phyloP scores from a whole-genome alignment of 2,329 filamentous ascomycete species.

The Lecanoromycetidae sp. region DNA sequence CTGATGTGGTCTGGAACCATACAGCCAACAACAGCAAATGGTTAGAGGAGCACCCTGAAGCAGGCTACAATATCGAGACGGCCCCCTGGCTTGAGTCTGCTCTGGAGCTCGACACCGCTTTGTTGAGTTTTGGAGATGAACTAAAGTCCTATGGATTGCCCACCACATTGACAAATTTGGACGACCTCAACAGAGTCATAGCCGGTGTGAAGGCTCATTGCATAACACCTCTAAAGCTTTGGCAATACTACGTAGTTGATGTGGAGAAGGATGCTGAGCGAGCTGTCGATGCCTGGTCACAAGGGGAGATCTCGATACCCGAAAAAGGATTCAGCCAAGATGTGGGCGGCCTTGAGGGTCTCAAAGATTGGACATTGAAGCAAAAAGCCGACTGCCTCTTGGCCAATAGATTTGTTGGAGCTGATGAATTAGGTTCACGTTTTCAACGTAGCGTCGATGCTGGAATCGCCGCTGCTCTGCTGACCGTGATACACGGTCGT shows the following conservation, averaged over 20 bases:
- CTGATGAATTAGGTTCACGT: conserved; percentile 65
- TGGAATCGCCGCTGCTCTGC: conserved; percentile 54
- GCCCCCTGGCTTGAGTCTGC: conserved; percentile 60
- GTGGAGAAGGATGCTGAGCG: conserved; percentile 59
- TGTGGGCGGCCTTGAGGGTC: conserved; percentile 39
- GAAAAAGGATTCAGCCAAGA: conserved; percentile 39
- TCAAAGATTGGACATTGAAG: conserved; percentile 44
- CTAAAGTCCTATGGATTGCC: conserved; percentile 61
- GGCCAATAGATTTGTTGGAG: conserved; percentile 56
- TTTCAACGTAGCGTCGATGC: conserved; percentile 62
- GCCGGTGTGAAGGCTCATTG: conserved; percentile 70
- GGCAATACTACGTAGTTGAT: conserved; percentile 87
- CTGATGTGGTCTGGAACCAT: conserved; percentile 96
- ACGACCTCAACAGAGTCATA: conserved; percentile 72
- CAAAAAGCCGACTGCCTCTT: conserved; percentile 50
- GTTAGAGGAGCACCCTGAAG: conserved; percentile 87
- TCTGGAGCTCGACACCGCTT: conserved; percentile 62
- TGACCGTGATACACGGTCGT: conserved; percentile 56
- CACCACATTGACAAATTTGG: conserved; percentile 54
- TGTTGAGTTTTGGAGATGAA: conserved; percentile 53
- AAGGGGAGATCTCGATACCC: conserved; percentile 45
- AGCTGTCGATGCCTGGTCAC: conserved; percentile 59
- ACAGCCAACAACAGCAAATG: conserved; percentile 92
- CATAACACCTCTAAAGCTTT: conserved; percentile 64
- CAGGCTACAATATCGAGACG: conserved; percentile 86